phyloP scores from a whole-genome alignment of 2,329 filamentous ascomycete genomes.

The Aspergillus nomiae region DNA sequence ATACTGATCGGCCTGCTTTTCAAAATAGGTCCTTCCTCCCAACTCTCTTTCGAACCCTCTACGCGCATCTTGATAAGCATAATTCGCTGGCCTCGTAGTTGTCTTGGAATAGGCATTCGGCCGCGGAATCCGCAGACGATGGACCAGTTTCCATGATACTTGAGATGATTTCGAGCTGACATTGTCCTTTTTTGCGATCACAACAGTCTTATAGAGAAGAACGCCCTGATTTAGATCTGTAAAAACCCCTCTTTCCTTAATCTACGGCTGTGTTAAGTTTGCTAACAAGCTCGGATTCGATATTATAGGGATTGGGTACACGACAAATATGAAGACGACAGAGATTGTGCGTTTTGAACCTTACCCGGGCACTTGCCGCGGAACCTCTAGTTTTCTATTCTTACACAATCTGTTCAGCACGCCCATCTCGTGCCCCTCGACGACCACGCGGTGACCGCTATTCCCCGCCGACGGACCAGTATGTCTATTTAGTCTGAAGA shows the following conservation, averaged over 20 bases:
- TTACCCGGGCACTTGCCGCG: neutral
- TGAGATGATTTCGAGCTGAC: constrained; percentile 49
- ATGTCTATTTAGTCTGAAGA: constrained; percentile 19
- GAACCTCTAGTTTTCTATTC: constrained; percentile 8
- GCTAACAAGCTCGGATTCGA: constrained; percentile 2
- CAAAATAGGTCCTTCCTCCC: constrained; percentile 47
- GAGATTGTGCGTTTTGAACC: constrained; percentile 47
- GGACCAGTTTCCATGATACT: constrained; percentile 36
- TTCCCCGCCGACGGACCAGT: constrained; percentile 40
- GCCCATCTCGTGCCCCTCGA: constrained; percentile 48
- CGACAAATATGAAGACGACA: constrained; percentile 79
- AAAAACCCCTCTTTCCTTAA: constrained; percentile 11
- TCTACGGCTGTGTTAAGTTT: neutral
- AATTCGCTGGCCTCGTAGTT: constrained; percentile 29
- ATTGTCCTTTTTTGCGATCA: constrained; percentile 36
- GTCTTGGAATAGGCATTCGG: constrained; percentile 27
- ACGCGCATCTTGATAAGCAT: constrained; percentile 41
- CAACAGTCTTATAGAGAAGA: constrained; percentile 50
- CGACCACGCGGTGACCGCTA: constrained; percentile 38
- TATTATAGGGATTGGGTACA: constrained; percentile 87
- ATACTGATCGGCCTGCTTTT: constrained; percentile 14
- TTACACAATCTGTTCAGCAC: constrained; percentile 30
- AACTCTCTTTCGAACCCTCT: constrained; percentile 36
- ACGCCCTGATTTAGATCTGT: constrained; percentile 50
- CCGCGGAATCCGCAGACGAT: constrained; percentile 32